Conservation (phyloP, 495 filamentous ascomycete genomes). For the Zalerion maritima region DNA sequence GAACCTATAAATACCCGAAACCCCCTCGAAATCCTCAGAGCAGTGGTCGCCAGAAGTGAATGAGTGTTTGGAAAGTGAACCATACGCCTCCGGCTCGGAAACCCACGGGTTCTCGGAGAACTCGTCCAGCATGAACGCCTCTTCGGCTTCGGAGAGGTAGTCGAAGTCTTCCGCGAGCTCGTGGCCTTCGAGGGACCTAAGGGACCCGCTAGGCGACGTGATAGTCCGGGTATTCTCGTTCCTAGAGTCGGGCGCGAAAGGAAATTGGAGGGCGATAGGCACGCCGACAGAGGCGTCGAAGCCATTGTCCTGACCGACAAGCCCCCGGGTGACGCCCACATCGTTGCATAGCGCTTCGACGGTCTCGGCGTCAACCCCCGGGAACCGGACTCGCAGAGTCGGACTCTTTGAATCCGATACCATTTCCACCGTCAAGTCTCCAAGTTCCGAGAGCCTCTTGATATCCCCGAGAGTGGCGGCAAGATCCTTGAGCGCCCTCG, state of each 20-base stretch:
- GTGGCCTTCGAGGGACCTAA: constrained; percentile 23
- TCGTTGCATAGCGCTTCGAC: constrained; percentile 79
- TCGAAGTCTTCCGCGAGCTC: constrained; percentile 30
- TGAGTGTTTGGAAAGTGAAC: constrained; percentile 31
- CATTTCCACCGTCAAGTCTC: constrained; percentile 69
- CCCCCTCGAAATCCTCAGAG: constrained; percentile 50
- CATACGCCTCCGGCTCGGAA: constrained; percentile 31
- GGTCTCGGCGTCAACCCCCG: constrained; percentile 72
- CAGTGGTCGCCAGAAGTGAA: constrained; percentile 28
- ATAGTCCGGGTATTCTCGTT: constrained; percentile 12
- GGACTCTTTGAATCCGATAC: constrained; percentile 37
- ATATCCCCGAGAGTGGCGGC: constrained; percentile 68
- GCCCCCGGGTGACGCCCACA: constrained; percentile 62
- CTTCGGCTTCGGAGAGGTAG: constrained; percentile 22
- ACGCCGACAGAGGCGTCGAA: constrained; percentile 48
- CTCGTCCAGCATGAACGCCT: constrained; percentile 25
- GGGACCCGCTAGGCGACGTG: constrained; percentile 37
- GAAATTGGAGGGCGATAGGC: constrained; percentile 66
- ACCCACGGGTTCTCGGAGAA: constrained; percentile 32
- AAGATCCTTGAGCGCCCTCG: constrained; percentile 70
- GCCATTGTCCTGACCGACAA: constrained; percentile 63
- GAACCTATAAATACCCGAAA: constrained; percentile 78
- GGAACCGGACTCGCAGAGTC: constrained; percentile 66
- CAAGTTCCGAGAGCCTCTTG: constrained; percentile 55
- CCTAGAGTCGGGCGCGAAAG: constrained; percentile 55